Evolutionary conservation across 2,329 filamentous ascomycete species (phyloP).

Genomic region (Colletotrichum sp.): DNA sequence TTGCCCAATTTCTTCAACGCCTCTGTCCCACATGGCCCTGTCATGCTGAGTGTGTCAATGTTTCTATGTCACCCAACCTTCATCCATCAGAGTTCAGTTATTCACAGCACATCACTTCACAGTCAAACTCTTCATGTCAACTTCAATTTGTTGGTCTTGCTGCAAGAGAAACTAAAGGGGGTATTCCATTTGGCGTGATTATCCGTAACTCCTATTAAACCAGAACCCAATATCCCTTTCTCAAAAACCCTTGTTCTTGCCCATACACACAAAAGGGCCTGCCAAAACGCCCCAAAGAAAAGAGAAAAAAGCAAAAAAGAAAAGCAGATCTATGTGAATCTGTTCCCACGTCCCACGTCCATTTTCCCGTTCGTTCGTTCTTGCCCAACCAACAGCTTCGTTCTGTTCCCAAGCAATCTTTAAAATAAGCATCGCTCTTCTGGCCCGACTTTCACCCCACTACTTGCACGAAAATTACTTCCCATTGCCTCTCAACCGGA

Average conservation of each 20-base stretch:
- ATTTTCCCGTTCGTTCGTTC: background rate
- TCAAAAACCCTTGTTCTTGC: background rate
- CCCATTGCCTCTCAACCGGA: background rate
- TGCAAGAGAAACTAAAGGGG: background rate
- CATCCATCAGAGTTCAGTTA: background rate
- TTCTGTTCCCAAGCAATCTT: background rate
- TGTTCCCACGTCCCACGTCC: background rate
- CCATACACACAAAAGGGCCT: background rate
- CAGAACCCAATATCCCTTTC: background rate
- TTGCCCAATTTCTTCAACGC: background rate
- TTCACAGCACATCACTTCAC: background rate
- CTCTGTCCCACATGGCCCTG: background rate
- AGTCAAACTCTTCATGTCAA: background rate
- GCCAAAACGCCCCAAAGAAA: background rate
- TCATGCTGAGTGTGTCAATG: background rate
- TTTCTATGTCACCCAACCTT: background rate
- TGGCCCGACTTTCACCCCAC: background rate
- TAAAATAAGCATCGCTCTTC: background rate
- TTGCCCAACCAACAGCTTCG: background rate
- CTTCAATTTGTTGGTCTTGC: background rate
- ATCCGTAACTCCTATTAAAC: background rate
- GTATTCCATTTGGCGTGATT: background rate
- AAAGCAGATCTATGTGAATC: background rate
- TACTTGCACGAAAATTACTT: background rate
- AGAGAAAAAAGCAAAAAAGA: background rate